These are phyloP conservation scores for Pythium sp. DNA, from an alignment of 352 stramenopile species.

Conservation along the genomic window DNA sequence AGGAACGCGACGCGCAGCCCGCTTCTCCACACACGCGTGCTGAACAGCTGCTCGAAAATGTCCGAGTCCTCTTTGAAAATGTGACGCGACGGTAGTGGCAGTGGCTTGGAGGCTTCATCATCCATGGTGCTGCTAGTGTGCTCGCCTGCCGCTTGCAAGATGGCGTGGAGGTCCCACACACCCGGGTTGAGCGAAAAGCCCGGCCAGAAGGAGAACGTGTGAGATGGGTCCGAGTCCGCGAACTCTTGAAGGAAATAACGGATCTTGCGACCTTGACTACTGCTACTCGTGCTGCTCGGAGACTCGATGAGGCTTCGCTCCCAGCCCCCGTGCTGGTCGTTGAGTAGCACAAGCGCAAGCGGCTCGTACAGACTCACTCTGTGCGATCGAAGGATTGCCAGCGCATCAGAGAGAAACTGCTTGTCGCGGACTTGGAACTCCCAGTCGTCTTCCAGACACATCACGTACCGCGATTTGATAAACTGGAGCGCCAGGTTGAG, in stretches of 20 bases:
- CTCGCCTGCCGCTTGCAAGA: conserved; percentile 6
- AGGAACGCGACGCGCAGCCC: conserved; percentile 34
- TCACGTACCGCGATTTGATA: conserved; percentile 35
- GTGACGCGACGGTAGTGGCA: not conserved
- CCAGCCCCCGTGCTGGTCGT: conserved; percentile 44
- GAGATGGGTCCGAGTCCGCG: conserved; percentile 27
- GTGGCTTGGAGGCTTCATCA: not conserved
- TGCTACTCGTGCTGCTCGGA: not conserved
- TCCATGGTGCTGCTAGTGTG: not conserved
- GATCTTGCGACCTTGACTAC: conserved; percentile 2
- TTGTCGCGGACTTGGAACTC: conserved; percentile 12
- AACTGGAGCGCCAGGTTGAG: conserved; percentile 38
- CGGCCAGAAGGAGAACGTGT: conserved; percentile 54
- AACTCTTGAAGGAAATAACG: conserved; percentile 58
- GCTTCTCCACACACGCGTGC: conserved; percentile 26
- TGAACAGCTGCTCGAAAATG: conserved; percentile 38
- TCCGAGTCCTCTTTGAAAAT: conserved; percentile 28
- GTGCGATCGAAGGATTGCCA: conserved; percentile 21
- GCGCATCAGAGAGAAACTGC: conserved; percentile 20
- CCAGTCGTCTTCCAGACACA: conserved; percentile 76
- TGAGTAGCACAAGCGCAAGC: conserved; percentile 45
- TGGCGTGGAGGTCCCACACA: conserved; percentile 39
- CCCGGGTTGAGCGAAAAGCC: conserved; percentile 66
- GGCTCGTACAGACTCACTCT: conserved; percentile 12
- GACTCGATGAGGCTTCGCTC: not conserved